Evolutionary conservation across 768 basidiomycete genomes (phyloP).

Genomic region (Mycena galericulata): DNA sequence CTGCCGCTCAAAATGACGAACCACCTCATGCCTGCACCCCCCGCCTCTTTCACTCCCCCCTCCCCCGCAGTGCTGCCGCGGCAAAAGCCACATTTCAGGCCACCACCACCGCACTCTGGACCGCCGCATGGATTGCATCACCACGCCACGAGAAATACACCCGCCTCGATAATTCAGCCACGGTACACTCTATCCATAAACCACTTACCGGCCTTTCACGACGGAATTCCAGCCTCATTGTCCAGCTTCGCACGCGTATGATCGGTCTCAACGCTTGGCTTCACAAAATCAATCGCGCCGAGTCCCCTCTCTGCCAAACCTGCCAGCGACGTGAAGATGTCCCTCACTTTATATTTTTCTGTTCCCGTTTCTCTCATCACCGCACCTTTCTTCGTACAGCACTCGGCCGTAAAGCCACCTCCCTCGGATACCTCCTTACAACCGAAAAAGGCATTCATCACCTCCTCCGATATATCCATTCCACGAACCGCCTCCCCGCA

Average conservation of each 20-base stretch:
- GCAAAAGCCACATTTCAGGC: background rate
- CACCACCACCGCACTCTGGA: background rate
- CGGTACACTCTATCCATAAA: conserved; percentile 23
- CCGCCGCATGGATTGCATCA: background rate
- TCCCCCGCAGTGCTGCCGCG: no score
- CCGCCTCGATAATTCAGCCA: background rate
- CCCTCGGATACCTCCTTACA: conserved; percentile 10
- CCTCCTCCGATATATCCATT: no score
- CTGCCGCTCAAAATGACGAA: no score
- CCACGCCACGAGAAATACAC: background rate
- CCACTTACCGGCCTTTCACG: background rate
- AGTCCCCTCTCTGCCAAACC: background rate
- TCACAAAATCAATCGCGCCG: background rate
- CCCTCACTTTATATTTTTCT: conserved; percentile 31
- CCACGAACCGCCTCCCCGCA: no score
- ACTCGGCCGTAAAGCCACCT: conserved; percentile 18
- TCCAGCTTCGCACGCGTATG: background rate
- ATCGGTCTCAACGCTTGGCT: background rate
- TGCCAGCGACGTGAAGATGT: conserved; percentile 22
- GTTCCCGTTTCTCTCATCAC: conserved; percentile 17
- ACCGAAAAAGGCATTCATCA: background rate
- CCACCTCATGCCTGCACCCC: no score
- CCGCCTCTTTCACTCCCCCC: no score
- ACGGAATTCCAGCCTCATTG: background rate
- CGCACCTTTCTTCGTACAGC: background rate